phyloP scores from a whole-genome alignment of 83 land plant species.

The Thuja plicata region DNA sequence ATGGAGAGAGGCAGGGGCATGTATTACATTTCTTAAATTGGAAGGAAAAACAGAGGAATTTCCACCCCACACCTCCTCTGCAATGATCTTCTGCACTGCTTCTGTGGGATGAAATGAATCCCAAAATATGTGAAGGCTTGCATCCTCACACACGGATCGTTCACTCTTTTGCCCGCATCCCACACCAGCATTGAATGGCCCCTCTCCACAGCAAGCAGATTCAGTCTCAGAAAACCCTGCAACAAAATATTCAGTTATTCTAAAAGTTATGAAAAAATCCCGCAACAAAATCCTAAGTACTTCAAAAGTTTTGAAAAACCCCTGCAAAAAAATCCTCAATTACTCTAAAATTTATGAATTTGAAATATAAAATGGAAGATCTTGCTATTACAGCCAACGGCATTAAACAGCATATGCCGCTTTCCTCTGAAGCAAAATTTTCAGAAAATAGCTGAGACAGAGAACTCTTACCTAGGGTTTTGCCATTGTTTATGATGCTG shows the following conservation, averaged over 20 bases:
- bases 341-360: too few relatives aligned
- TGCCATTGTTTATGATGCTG: not conserved
- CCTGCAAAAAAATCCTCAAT: too few relatives aligned
- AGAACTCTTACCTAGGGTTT: not conserved
- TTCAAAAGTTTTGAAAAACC: too few relatives aligned
- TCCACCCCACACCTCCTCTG: conserved; percentile 6
- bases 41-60: not conserved
- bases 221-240: conserved; percentile 13
- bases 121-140: not conserved
- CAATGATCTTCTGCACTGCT: not conserved
- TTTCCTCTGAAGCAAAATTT: not conserved
- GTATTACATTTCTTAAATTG: not conserved
- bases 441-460: too few relatives aligned
- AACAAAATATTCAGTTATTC: not conserved
- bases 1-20: too few relatives aligned
- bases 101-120: conserved; percentile 10
- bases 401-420: not conserved
- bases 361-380: too few relatives aligned
- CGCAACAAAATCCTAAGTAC: too few relatives aligned
- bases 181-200: conserved; percentile 5
- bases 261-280: too few relatives aligned
- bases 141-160: not conserved
- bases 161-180: not conserved
- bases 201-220: conserved; percentile 13
- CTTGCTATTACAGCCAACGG: not conserved